Percentiles rank a stretch among this genome's conserved stretches.
These are phyloP conservation scores for Exophiala alcalophila DNA, from an alignment of 2,329 filamentous ascomycete species.

Conservation along the genomic window DNA sequence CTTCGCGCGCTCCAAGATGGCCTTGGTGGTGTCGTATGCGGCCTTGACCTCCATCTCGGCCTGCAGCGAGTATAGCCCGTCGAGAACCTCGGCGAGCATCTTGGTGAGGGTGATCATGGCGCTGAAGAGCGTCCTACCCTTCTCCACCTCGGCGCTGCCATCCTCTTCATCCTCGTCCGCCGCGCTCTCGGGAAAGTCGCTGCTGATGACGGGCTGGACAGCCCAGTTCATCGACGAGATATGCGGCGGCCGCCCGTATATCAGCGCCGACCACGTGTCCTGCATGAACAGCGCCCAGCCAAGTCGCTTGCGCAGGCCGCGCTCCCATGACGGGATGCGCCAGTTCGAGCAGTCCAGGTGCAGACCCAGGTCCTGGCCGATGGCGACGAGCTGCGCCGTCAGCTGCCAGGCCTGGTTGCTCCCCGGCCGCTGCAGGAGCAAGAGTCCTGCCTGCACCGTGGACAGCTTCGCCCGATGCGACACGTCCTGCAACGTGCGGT, in stretches of 20 bases:
- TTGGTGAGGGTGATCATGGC: slow-evolving; percentile 53
- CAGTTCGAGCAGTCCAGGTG: slow-evolving; percentile 61
- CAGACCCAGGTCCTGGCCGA: slow-evolving; percentile 58
- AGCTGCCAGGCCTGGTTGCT: slow-evolving; percentile 49
- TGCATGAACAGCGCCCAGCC: slow-evolving; percentile 66
- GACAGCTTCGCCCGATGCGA: slow-evolving; percentile 47
- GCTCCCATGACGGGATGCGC: slow-evolving; percentile 63
- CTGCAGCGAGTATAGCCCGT: slow-evolving; percentile 52
- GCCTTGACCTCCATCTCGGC: slow-evolving; percentile 34
- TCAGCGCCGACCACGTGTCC: slow-evolving; percentile 60
- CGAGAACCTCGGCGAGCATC: slow-evolving; percentile 51
- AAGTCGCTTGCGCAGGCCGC: slow-evolving; percentile 58
- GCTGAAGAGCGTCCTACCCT: slow-evolving; percentile 48
- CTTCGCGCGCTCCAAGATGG: slow-evolving; percentile 53
- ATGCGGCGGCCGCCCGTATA: slow-evolving; percentile 57
- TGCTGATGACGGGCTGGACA: slow-evolving; percentile 44
- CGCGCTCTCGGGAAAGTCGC: slow-evolving; percentile 44
- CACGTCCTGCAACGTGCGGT: slow-evolving; percentile 28
- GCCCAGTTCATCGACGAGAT: slow-evolving; percentile 57
- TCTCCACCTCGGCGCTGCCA: slow-evolving; percentile 37
- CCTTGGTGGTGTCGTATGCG: slow-evolving; percentile 39
- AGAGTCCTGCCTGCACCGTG: slow-evolving; percentile 54
- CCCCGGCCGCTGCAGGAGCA: slow-evolving; percentile 51
- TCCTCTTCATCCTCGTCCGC: slow-evolving; percentile 32
- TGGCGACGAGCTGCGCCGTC: slow-evolving; percentile 54